These are phyloP conservation scores for Nicotiana obtusifolia DNA, from an alignment of 257 asterid species.

Conservation along the genomic window DNA sequence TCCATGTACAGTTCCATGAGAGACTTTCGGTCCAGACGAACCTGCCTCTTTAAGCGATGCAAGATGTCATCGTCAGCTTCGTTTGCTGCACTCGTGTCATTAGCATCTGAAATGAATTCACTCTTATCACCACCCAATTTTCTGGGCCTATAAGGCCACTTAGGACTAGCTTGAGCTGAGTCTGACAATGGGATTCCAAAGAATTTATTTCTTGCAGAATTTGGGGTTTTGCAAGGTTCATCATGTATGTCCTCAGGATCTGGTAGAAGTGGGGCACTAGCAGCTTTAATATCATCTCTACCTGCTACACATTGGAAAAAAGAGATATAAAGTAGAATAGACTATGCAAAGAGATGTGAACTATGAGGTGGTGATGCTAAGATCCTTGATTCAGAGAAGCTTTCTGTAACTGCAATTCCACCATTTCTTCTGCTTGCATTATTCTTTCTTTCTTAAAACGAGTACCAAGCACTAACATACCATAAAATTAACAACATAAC, in stretches of 20 bases:
- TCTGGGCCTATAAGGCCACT: constrained; percentile 33
- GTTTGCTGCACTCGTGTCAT: constrained; percentile 25
- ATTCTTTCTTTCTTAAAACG: not conserved
- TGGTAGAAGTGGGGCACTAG: constrained; percentile 29
- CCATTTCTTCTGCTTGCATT: not conserved
- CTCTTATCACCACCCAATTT: constrained; percentile 32
- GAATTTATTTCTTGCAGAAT: constrained; percentile 45
- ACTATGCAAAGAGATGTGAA: not conserved
- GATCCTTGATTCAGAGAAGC: too few species aligned
- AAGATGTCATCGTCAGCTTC: constrained; percentile 41
- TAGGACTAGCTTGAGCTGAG: constrained; percentile 77
- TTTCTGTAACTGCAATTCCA: too few species aligned
- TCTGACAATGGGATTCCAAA: constrained; percentile 60
- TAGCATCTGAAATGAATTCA: constrained; percentile 31
- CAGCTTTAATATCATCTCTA: constrained; percentile 38
- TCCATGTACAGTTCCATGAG: constrained; percentile 73
- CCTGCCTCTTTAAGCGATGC: constrained; percentile 42
- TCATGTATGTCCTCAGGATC: constrained; percentile 43
- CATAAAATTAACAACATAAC: not conserved
- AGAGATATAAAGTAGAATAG: not conserved
- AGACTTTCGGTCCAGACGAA: constrained; percentile 57
- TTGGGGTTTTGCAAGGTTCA: constrained; percentile 44
- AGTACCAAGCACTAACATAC: not conserved
- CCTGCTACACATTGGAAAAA: constrained; percentile 29
- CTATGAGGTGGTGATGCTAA: not conserved